Percentiles rank a stretch among this genome's conserved stretches.
Conservation (phyloP, 2,329 filamentous ascomycete genomes). For the Xylaria sp. region DNA sequence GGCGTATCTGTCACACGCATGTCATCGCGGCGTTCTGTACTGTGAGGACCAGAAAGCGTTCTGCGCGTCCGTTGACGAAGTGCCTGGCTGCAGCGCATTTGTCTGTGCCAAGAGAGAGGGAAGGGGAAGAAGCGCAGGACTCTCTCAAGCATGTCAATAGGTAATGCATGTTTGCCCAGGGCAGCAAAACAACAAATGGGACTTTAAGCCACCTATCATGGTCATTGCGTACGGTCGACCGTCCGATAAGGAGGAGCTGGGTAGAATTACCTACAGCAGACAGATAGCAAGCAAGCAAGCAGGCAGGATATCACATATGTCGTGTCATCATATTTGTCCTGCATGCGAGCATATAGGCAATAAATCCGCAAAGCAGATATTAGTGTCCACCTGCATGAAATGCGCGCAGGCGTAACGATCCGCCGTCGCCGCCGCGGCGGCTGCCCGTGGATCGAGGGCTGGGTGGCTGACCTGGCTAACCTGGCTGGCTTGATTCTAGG, state of each 20-base stretch:
- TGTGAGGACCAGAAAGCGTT: neutral
- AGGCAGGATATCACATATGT: slow-evolving; percentile 22
- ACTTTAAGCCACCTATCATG: slow-evolving; percentile 14
- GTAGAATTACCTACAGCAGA: neutral
- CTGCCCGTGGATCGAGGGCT: slow-evolving; percentile 17
- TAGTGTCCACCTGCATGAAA: slow-evolving; percentile 31
- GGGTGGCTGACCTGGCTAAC: neutral
- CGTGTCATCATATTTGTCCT: slow-evolving; percentile 28
- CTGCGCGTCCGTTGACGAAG: slow-evolving; percentile 12
- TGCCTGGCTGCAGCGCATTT: slow-evolving; percentile 25
- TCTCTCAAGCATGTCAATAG: slow-evolving; percentile 4
- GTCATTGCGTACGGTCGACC: slow-evolving; percentile 27
- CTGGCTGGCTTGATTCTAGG: slow-evolving; percentile 6
- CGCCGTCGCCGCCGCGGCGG: slow-evolving; percentile 29
- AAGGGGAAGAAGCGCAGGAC: neutral
- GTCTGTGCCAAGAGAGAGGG: slow-evolving; percentile 23
- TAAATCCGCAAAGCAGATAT: slow-evolving; percentile 10
- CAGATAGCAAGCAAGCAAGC: neutral
- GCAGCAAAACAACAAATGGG: slow-evolving; percentile 1
- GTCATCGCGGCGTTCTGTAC: neutral
- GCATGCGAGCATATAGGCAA: slow-evolving; percentile 25
- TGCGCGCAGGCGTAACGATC: slow-evolving; percentile 28
- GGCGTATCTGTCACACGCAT: slow-evolving; percentile 11
- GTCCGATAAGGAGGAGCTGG: neutral
- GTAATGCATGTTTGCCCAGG: slow-evolving; percentile 14